Percentiles rank a stretch among this genome's conserved stretches.
Evolutionary conservation across 371 early-diverging fungal species (phyloP).

Genomic region (Paraphysoderma sedebokerense): DNA sequence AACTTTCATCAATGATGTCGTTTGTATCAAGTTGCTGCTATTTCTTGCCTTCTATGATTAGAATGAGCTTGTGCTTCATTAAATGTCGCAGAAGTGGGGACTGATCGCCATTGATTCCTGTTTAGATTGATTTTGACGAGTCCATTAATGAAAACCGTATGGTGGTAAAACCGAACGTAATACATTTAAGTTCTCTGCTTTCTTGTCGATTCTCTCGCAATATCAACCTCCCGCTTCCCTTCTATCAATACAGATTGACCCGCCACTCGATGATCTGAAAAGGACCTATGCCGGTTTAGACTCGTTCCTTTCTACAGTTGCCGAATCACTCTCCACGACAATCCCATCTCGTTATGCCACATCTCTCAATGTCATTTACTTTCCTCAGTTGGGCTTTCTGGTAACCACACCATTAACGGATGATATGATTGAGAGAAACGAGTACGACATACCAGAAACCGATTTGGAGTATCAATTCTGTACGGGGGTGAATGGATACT

Average conservation of each 20-base stretch:
- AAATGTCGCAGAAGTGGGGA: no score
- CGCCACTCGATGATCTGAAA: conserved; percentile 40
- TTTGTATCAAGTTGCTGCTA: conserved; percentile 9
- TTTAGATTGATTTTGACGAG: conserved; percentile 51
- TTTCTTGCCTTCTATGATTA: no score
- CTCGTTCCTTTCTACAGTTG: conserved; percentile 32
- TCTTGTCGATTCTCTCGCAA: no score
- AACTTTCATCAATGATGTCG: conserved; percentile 31
- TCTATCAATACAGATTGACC: background rate
- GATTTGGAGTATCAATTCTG: conserved; percentile 29
- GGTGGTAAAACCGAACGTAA: conserved; percentile 38
- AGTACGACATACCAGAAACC: conserved; percentile 17
- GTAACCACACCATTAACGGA: conserved; percentile 54
- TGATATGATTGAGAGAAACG: no score
- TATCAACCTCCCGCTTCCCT: background rate
- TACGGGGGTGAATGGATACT: conserved; percentile 45
- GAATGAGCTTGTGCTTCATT: no score
- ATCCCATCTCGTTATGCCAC: conserved; percentile 29
- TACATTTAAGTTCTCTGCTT: conserved; percentile 23
- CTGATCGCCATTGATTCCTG: background rate
- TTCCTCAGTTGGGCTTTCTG: conserved; percentile 64
- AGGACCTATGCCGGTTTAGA: conserved; percentile 35
- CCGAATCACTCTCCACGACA: conserved; percentile 27
- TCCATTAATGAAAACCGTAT: conserved; percentile 32
- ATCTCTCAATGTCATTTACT: conserved; percentile 54